Evolutionary conservation across 2,329 filamentous ascomycete species (phyloP), one percentile per base, ranked within the genome.

Genomic region (Pseudogymnoascus destructans): DNA sequence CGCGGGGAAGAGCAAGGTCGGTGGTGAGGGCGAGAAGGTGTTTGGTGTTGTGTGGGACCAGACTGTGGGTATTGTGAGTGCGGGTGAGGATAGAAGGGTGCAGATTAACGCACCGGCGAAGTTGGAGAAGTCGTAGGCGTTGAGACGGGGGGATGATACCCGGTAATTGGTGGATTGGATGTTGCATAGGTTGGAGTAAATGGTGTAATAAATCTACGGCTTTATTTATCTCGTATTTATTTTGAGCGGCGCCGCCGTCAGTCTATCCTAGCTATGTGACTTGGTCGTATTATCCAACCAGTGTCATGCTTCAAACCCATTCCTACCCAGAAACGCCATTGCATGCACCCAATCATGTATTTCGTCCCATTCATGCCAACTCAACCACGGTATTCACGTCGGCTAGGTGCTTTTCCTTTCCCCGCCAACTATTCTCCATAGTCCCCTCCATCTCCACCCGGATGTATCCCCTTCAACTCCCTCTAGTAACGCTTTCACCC

Each of bases 41-140:
- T 89, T 97, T 71, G 81, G 82, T 32, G 87, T 97, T 4, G 80
- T 77, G 60, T 98, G 93, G 93, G 88, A 96, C 71, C 76, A 78
- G 69, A 80, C 83, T 5, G 82, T 95, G 68, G 95, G 93, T 1
- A 92, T 98, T 69, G 86, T 96, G 46, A 95, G 88, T 67, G 90
- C 78, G 42, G 90, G 92, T 13, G 91, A 97, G 78, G 93, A 98
- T 69, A 95, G 93, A 75, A 84, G 82, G 74, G 84, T 98, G 66
- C 93, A 98, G 76, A 83, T 98, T 61, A 96, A 98, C 27, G 33
- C 72, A 79, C 80, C 64, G 84, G 82, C 38, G 19, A 42, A 23
- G 55, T 33, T 55, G 17, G 52, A 33, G 27, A 55, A 55, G 27
- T 55, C 33, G 27, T 55, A 55, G 52, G 42, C 42, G 23, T 49